Conservation (phyloP, 257 asterid species). For the Salvia miltiorrhiza region DNA sequence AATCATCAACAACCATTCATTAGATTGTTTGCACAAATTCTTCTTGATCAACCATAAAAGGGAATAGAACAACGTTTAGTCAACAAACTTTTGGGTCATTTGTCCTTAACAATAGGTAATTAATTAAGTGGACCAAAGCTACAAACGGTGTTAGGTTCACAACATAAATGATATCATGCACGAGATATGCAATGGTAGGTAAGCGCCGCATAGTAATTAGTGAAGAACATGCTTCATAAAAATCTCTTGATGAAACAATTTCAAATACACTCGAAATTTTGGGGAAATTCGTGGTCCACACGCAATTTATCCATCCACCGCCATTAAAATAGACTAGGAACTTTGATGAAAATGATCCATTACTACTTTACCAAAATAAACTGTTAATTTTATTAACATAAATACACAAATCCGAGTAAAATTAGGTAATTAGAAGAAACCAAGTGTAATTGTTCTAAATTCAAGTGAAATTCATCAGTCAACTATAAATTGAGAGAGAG, state of each 20-base stretch:
- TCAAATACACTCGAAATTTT: background rate
- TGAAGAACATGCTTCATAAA: background rate
- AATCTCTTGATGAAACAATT: background rate
- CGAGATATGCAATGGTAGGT: constrained; percentile 21
- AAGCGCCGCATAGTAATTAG: constrained; percentile 18
- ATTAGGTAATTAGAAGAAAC: background rate
- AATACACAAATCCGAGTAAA: background rate
- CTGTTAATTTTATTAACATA: background rate
- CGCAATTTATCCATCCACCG: background rate
- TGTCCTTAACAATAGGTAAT: background rate
- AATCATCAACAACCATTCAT: constrained; percentile 3
- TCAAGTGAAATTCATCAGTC: background rate
- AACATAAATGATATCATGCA: constrained; percentile 18
- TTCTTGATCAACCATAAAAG: background rate
- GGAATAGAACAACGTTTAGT: background rate
- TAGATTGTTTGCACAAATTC: background rate
- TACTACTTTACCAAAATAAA: background rate
- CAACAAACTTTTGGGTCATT: background rate
- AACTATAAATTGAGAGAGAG: background rate
- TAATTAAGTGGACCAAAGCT: background rate
- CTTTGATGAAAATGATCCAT: background rate
- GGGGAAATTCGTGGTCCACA: too few relatives aligned
- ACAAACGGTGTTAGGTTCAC: background rate
- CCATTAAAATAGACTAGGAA: background rate
- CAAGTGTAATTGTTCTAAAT: background rate